phyloP scores from a whole-genome alignment of 140 eudicot genomes.

The Flaveria floridana region DNA sequence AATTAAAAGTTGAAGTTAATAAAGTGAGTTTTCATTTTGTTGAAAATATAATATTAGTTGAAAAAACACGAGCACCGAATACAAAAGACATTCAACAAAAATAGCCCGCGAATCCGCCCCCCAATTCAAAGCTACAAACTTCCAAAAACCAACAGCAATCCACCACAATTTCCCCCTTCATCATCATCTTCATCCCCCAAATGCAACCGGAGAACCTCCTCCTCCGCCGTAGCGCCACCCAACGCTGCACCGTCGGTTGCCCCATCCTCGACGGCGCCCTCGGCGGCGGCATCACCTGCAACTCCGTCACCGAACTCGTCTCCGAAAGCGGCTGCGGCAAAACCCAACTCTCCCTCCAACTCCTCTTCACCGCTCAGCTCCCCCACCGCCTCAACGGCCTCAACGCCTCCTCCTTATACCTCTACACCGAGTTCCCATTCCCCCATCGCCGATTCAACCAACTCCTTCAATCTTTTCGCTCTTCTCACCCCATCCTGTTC shows the following conservation, averaged over 20 bases:
- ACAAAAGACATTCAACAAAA: background rate
- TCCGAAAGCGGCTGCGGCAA: conserved; percentile 90
- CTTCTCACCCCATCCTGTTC: conserved; percentile 34
- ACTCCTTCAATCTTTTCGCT: conserved; percentile 43
- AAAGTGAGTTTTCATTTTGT: too few relatives aligned
- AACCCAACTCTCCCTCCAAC: conserved; percentile 89
- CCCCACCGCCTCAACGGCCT: conserved; percentile 68
- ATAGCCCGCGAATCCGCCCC: conserved; percentile 8
- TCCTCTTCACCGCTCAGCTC: conserved; percentile 80
- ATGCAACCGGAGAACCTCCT: conserved; percentile 61
- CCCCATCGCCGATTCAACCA: conserved; percentile 80
- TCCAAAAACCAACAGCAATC: background rate
- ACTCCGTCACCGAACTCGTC: conserved; percentile 68
- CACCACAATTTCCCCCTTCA: conserved; percentile 20
- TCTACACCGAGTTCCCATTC: conserved; percentile 76
- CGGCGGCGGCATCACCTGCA: conserved; percentile 85
- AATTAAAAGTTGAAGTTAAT: too few relatives aligned
- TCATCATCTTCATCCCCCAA: conserved; percentile 18
- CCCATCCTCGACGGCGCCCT: conserved; percentile 63
- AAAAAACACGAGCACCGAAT: too few relatives aligned
- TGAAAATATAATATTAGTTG: too few relatives aligned
- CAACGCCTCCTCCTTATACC: conserved; percentile 60
- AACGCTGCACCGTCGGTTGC: conserved; percentile 54
- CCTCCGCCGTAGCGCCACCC: conserved; percentile 35
- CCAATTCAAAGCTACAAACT: conserved; percentile 4